Percentiles rank a stretch among this genome's conserved stretches.
These are phyloP conservation scores for Heterobasidion parviporum DNA, from an alignment of 1,284 basidiomycete genomes.

Conservation along the genomic window DNA sequence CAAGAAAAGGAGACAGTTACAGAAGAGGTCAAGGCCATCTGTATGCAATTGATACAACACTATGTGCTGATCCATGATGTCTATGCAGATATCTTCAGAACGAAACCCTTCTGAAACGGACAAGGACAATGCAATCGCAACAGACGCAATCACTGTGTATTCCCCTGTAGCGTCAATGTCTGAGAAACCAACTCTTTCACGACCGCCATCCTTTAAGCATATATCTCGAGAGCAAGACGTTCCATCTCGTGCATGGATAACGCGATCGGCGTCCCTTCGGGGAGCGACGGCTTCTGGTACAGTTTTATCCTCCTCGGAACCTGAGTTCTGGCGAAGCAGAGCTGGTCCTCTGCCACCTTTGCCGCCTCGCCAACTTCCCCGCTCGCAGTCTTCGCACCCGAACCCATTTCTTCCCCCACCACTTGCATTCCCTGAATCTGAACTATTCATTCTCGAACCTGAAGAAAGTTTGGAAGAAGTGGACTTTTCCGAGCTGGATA, in stretches of 20 bases:
- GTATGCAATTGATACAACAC: background rate
- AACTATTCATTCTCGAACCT: conserved; percentile 35
- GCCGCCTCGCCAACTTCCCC: conserved; percentile 13
- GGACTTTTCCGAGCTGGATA: conserved; percentile 69
- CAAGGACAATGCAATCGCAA: background rate
- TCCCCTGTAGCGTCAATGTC: background rate
- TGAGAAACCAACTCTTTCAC: conserved; percentile 10
- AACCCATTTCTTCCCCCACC: conserved; percentile 26
- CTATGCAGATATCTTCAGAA: background rate
- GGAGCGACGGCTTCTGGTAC: conserved; percentile 12
- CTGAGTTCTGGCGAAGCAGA: conserved; percentile 60
- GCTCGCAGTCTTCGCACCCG: conserved; percentile 14
- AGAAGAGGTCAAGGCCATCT: background rate
- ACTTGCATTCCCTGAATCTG: conserved; percentile 35
- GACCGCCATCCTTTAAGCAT: conserved; percentile 23
- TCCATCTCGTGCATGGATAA: conserved; percentile 17
- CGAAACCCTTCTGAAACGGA: background rate
- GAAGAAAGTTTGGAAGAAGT: conserved; percentile 66
- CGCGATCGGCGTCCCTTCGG: conserved; percentile 20
- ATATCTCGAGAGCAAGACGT: conserved; percentile 9
- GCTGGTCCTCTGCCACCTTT: conserved; percentile 24
- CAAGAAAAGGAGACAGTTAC: conserved; percentile 22
- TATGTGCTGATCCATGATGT: background rate
- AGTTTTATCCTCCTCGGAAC: conserved; percentile 26
- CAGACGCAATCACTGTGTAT: background rate